A percentile compares a stretch with the other conserved stretches of the same genome.
These are phyloP conservation scores for Bimuria novae-zelandiae DNA, from an alignment of 2,329 filamentous ascomycete genomes.

Conservation along the genomic window DNA sequence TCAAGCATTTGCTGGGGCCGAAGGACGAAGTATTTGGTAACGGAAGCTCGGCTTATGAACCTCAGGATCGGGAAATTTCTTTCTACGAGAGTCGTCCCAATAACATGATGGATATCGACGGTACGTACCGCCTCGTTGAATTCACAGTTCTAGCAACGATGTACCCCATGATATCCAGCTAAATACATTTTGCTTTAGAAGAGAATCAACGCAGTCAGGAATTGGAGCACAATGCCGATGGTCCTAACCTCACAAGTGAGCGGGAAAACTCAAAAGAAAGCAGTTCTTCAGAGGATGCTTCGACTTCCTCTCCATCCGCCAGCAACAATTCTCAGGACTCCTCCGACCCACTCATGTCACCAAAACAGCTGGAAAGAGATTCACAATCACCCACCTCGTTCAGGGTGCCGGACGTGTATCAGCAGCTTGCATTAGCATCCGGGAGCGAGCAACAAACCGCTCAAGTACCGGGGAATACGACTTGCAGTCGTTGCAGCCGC, in stretches of 20 bases:
- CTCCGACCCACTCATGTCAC: background rate
- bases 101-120: background rate
- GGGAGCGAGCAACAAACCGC: background rate
- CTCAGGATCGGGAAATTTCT: background rate
- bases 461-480: background rate
- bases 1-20: constrained; percentile 9
- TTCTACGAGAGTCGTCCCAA: background rate
- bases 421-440: background rate
- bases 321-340: constrained; percentile 4
- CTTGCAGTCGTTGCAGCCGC: background rate
- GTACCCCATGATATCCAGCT: too few relatives aligned
- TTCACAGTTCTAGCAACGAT: too few relatives aligned
- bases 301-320: constrained; percentile 1
- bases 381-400: background rate
- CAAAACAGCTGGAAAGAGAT: background rate
- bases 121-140: background rate
- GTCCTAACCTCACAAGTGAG: background rate
- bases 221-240: background rate
- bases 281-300: background rate
- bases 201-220: background rate
- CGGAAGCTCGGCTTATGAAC: background rate
- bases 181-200: too few relatives aligned
- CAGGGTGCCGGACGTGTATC: background rate
- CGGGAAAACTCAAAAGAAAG: background rate
- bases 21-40: background rate